Conservation (phyloP, 2,329 filamentous ascomycete genomes). For the Myriosclerotinia duriaeana region DNA sequence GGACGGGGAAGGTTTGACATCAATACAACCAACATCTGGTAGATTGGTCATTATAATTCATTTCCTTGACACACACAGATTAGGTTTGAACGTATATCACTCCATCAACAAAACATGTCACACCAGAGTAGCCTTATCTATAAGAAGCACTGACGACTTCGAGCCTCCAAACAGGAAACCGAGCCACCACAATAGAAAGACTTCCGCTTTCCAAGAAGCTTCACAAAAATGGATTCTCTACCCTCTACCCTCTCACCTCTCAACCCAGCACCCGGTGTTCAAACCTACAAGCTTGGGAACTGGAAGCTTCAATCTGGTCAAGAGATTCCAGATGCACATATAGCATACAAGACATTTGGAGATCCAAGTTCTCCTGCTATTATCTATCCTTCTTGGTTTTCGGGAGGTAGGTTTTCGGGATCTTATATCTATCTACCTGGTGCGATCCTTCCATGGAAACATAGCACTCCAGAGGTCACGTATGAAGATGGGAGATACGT, state of each 20-base stretch:
- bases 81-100: neutral
- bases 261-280: slow-evolving; percentile 27
- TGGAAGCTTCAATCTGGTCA: slow-evolving; percentile 65
- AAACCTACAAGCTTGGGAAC: slow-evolving; percentile 61
- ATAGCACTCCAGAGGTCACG: too few relatives aligned
- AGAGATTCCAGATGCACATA: slow-evolving; percentile 61
- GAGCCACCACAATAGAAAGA: neutral
- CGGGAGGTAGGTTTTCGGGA: slow-evolving; percentile 49
- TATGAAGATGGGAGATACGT: neutral
- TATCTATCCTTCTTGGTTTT: slow-evolving; percentile 78
- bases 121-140: neutral
- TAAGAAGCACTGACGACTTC: neutral
- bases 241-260: neutral
- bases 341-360: slow-evolving; percentile 78
- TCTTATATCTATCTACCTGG: neutral
- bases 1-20: neutral
- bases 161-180: too few relatives aligned
- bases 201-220: neutral
- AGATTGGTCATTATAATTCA: neutral
- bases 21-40: neutral
- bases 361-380: slow-evolving; percentile 61
- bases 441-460: too few relatives aligned
- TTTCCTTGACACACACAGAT: slow-evolving; percentile 3
- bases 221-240: neutral
- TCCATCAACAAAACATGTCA: neutral